Percentiles rank a stretch among this genome's conserved stretches.
phyloP scores from a whole-genome alignment of 306 rosid genomes.

The Pterocarpus santalinus region DNA sequence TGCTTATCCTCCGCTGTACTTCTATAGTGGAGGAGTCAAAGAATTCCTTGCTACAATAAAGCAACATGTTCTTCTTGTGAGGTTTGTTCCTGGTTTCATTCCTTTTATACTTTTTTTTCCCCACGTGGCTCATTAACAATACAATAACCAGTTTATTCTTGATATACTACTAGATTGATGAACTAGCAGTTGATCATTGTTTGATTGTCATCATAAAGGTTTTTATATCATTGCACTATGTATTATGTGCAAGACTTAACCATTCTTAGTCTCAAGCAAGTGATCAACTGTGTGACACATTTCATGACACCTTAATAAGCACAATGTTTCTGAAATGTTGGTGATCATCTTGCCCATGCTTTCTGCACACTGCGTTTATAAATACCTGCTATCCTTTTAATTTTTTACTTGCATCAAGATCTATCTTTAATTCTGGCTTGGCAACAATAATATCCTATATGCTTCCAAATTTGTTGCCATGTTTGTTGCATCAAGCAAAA shows the following conservation, averaged over 20 bases:
- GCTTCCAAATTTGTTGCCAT: constrained; percentile 1
- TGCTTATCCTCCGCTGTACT: constrained; percentile 92
- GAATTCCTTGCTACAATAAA: constrained; percentile 95
- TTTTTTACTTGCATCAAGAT: constrained; percentile 1
- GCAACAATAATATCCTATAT: neutral
- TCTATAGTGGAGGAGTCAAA: constrained; percentile 97
- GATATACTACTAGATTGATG: constrained; percentile 31
- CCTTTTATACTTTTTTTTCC: neutral
- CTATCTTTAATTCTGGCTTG: constrained; percentile 16
- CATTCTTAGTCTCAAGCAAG: constrained; percentile 18
- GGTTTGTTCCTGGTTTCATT: constrained; percentile 63
- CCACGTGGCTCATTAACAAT: neutral
- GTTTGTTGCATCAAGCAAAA: constrained; percentile 3
- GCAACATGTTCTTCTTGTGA: constrained; percentile 88
- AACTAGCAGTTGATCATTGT: neutral
- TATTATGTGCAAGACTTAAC: neutral
- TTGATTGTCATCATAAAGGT: neutral
- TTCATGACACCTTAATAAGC: constrained; percentile 6
- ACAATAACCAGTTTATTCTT: constrained; percentile 20
- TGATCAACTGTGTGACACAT: constrained; percentile 12
- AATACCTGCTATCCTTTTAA: constrained; percentile 1
- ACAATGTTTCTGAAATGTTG: neutral
- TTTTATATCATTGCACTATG: constrained; percentile 14
- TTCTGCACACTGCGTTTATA: neutral
- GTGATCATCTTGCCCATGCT: constrained; percentile 27